Base-by-base conservation (phyloP, 306 rosid genomes). In the Trifolium fragiferum region DNA sequence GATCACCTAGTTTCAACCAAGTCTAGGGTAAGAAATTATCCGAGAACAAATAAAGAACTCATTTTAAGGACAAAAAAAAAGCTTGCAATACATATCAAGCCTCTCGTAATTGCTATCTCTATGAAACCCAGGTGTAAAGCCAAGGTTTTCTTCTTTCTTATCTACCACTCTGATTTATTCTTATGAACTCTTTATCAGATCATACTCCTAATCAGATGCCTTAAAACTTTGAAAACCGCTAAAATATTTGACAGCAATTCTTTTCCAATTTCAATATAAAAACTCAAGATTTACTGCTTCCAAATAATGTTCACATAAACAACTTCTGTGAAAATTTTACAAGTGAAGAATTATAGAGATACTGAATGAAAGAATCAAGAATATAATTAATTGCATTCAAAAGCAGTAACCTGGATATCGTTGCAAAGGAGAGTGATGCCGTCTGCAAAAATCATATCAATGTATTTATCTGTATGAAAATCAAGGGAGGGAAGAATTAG, bases 371-470 rank as follows among this genome's bases (percentile, higher is more conserved):
- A 35, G n/a, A 57, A 54, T 59, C 58, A 44, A 67, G 54, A 30
- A 66, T 41, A 55, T 19, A 74, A 51, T 30, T 80, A 54, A 72
- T 55, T 76, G 55, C 53, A 37, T 71, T 72, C 58, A 47, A 53
- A 74, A 81, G 76, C 16, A 79, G 69, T 68, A 79, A 94, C 99
- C 99, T 92, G 95, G 65, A 94, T 83, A 75, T 94, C 99, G 10
- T 73, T 90, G 90, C 99, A 94, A 80, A 94, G 96, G 74, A 87
- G 74, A 76, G 95, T 88, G 82, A 94, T 94, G 50, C 99, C 99
- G 82, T 94, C 99, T 55, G 86, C 99, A 53, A 86, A 83, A 77
- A 94, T 89, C 99, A 94, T 94, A 74, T 92, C 97, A 61, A 72
- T 85, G 78, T 72, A 85, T 70, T 84, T 83, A 89, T 94, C 99